Base-by-base conservation (phyloP, 2,329 filamentous ascomycete genomes). In the Nigrograna mackinnonii region DNA sequence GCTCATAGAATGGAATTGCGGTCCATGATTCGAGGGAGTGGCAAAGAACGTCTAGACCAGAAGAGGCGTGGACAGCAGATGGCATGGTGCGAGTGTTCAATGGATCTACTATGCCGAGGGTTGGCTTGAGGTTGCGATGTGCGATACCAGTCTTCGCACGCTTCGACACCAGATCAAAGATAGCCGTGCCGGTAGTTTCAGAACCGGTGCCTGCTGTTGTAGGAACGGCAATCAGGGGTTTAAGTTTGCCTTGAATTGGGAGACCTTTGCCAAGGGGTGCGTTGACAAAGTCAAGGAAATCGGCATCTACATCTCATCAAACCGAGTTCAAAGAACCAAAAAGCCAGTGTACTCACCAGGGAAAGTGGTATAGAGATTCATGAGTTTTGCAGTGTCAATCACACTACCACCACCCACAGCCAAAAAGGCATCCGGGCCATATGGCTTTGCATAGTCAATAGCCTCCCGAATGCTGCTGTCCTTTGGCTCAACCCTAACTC, bases 201-300 rank as follows among this genome's bases (percentile, higher is more conserved):
- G 89, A 94, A 4, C 89, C 89, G 0, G 89, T 95, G 32, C 89
- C 89, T 6, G 90, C 89, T 0, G 89, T 95, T 1, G 89, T 95
- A 1, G 89, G 89, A 5, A 95, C 82, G 24, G 89, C 90, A 34
- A 95, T 83, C 7, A 95, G 78, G 2, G 90, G 90, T 54, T 80
- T 83, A 12, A 95, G 76, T 32, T 82, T 79, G 43, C 80, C 82
- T 21, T 82, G 82, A 46, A 95, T 86, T 0, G 89, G 89, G 18
- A 82, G 72, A 4, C 94, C 94, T 49, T 87, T 90, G 45, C 94
- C 94, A 0, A 97, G 75, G 0, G 94, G 94, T 0, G 92, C 92
- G 62, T 97, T 97, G 68, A 99, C 94, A 58, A 99, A 99, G 76
- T 99, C 92, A 24, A 97, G 79, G 64, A 99, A 96, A 57, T 94